phyloP scores from a whole-genome alignment of 768 basidiomycete genomes.

The Kwoniella dendrophila region DNA sequence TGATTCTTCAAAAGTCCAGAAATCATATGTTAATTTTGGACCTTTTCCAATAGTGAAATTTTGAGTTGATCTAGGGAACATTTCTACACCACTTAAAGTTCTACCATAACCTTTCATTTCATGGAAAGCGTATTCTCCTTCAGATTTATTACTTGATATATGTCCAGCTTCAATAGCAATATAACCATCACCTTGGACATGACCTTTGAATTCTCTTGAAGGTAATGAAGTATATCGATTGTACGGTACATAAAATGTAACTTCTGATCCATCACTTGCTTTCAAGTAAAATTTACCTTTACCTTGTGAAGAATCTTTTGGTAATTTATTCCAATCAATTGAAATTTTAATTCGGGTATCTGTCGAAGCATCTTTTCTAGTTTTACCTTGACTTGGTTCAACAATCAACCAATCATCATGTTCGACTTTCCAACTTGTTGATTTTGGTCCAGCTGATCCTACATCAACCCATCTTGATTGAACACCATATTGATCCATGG shows the following conservation, averaged over 20 bases:
- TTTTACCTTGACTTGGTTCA: slow-evolving; percentile 60
- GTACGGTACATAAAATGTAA: slow-evolving; percentile 36
- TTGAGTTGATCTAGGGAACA: slow-evolving; percentile 63
- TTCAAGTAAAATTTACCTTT: slow-evolving; percentile 16
- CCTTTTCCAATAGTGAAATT: slow-evolving; percentile 68
- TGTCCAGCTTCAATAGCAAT: slow-evolving; percentile 72
- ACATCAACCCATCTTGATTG: slow-evolving; percentile 66
- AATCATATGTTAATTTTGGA: slow-evolving; percentile 64
- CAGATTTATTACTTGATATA: slow-evolving; percentile 60
- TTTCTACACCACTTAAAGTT: slow-evolving; percentile 66
- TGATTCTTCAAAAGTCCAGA: slow-evolving; percentile 28
- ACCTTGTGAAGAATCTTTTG: slow-evolving; percentile 20
- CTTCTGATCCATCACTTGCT: slow-evolving; percentile 37
- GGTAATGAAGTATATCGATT: slow-evolving; percentile 21
- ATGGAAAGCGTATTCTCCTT: slow-evolving; percentile 64
- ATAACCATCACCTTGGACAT: slow-evolving; percentile 67
- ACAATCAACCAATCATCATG: slow-evolving; percentile 64
- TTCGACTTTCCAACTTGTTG: slow-evolving; percentile 64
- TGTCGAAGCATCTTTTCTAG: slow-evolving; percentile 57
- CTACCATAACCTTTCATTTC: slow-evolving; percentile 66
- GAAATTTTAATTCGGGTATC: slow-evolving; percentile 64
- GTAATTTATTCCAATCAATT: slow-evolving; percentile 64
- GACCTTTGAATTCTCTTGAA: slow-evolving; percentile 57
- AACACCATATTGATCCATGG: slow-evolving; percentile 65
- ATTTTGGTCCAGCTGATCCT: slow-evolving; percentile 64